Evolutionary conservation across 1,139 yeast genomes (phyloP).

Genomic region (Nematodospora anomalae): DNA sequence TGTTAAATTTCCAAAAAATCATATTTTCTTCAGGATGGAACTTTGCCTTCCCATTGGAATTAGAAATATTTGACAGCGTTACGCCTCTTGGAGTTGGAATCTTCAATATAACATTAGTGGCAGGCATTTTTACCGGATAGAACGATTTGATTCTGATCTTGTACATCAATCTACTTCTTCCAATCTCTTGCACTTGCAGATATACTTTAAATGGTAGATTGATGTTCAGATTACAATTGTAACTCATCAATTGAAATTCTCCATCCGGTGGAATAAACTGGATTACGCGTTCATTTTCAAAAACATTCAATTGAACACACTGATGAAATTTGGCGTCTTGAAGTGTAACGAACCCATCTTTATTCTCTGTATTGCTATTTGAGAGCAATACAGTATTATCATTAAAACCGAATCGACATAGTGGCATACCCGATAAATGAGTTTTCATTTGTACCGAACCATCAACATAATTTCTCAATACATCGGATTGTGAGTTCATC

Average conservation of each 20-base stretch:
- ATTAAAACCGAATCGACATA: slow-evolving; percentile 62
- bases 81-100: slow-evolving; percentile 75
- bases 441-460: slow-evolving; percentile 75
- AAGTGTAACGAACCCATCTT: slow-evolving; percentile 49
- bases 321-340: slow-evolving; percentile 90
- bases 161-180: slow-evolving; percentile 51
- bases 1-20: slow-evolving; percentile 68
- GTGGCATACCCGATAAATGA: slow-evolving; percentile 74
- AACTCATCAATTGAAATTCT: slow-evolving; percentile 82
- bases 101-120: slow-evolving; percentile 61
- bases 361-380: slow-evolving; percentile 18
- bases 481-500: slow-evolving; percentile 58
- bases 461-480: slow-evolving; percentile 70
- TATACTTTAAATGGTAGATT: slow-evolving; percentile 70
- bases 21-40: slow-evolving; percentile 65
- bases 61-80: slow-evolving; percentile 48
- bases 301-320: slow-evolving; percentile 79
- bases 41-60: slow-evolving; percentile 66
- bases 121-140: slow-evolving; percentile 60
- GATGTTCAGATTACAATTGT: slow-evolving; percentile 55
- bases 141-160: slow-evolving; percentile 62
- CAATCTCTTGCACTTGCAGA: slow-evolving; percentile 60
- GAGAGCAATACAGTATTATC: slow-evolving; percentile 35
- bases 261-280: slow-evolving; percentile 95
- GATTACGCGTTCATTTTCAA: slow-evolving; percentile 76